A percentile compares a stretch with the other conserved stretches of the same genome.
Evolutionary conservation across 345 rosid genomes (phyloP).

Genomic region (Brassica cretica): DNA sequence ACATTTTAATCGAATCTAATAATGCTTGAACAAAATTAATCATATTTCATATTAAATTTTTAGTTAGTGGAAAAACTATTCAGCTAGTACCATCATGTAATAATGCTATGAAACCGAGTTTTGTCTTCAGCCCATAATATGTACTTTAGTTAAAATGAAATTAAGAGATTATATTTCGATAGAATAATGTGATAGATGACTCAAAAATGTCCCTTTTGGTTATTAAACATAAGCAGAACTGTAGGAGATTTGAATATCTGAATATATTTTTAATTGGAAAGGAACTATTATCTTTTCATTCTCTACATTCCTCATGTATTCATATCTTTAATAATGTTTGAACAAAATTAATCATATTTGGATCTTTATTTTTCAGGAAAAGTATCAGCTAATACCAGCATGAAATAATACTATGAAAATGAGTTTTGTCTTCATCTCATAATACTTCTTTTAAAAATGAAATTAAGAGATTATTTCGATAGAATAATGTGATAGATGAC

Average conservation of each 20-base stretch:
- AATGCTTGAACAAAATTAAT: too few relatives aligned
- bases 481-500: conserved; percentile 4
- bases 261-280: not conserved
- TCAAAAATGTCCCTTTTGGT: not conserved
- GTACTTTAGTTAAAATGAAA: too few relatives aligned
- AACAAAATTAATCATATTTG: not conserved
- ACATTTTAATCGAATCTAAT: too few relatives aligned
- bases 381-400: not conserved
- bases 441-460: not conserved
- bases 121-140: too few relatives aligned
- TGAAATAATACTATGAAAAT: not conserved
- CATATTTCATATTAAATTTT: too few relatives aligned
- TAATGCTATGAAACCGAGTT: too few relatives aligned
- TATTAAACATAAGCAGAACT: not conserved
- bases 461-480: not conserved
- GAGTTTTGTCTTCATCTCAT: not conserved
- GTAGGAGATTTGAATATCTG: not conserved
- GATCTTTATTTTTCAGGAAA: not conserved
- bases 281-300: not conserved
- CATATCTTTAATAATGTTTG: not conserved
- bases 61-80: too few relatives aligned
- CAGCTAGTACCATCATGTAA: too few relatives aligned
- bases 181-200: too few relatives aligned
- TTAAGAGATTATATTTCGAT: too few relatives aligned
- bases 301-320: not conserved